Conservation (phyloP, 768 basidiomycete species). For the Sarcodon aspratus region DNA sequence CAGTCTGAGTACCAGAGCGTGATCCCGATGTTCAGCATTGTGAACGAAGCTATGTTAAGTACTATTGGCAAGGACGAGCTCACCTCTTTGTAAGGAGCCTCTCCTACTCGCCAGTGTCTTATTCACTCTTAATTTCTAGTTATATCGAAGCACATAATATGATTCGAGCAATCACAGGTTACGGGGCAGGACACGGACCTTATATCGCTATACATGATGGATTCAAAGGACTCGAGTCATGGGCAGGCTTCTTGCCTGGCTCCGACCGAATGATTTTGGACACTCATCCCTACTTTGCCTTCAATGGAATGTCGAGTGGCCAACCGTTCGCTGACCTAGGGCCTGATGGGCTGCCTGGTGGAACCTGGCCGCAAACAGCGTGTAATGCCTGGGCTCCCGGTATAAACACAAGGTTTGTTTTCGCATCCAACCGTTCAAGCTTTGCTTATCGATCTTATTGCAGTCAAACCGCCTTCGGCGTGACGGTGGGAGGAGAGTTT, state of each 20-base stretch:
- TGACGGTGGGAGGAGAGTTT: slow-evolving; percentile 69
- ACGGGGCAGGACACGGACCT: slow-evolving; percentile 51
- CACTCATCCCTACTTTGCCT: slow-evolving; percentile 36
- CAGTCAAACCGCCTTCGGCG: slow-evolving; percentile 44
- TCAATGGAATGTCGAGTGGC: slow-evolving; percentile 15
- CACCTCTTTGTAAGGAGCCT: slow-evolving; percentile 40
- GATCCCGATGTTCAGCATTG: slow-evolving; percentile 46
- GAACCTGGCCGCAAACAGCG: slow-evolving; percentile 22
- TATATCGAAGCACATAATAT: slow-evolving; percentile 47
- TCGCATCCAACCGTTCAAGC: too few species aligned
- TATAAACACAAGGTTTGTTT: slow-evolving; percentile 29
- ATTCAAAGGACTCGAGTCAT: slow-evolving; percentile 35
- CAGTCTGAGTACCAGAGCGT: slow-evolving; percentile 62
- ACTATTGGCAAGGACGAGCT: slow-evolving; percentile 44
- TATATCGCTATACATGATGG: slow-evolving; percentile 42
- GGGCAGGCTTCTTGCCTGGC: slow-evolving; percentile 26
- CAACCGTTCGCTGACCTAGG: slow-evolving; percentile 19
- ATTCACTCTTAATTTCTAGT: slow-evolving; percentile 19
- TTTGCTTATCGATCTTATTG: background rate
- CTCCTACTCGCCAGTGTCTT: background rate
- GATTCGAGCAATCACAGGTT: slow-evolving; percentile 63
- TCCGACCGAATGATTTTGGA: slow-evolving; percentile 30
- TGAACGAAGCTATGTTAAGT: slow-evolving; percentile 47
- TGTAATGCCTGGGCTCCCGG: slow-evolving; percentile 33
- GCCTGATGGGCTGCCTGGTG: slow-evolving; percentile 8